Conservation (phyloP, 139 green algal species). For the Micractinium sp. region DNA sequence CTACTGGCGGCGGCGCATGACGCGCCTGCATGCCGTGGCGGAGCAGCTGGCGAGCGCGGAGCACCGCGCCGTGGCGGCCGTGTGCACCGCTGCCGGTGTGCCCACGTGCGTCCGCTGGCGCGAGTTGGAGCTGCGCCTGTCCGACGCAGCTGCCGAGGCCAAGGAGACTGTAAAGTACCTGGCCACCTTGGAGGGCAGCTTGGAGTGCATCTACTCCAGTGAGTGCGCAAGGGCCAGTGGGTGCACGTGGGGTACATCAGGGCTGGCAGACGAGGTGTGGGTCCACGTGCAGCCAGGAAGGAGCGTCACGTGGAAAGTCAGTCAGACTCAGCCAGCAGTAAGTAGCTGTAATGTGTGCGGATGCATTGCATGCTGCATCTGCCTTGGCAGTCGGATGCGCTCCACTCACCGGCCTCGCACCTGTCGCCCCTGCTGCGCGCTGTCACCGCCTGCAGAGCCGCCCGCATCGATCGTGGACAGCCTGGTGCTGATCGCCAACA, state of each 20-base stretch:
- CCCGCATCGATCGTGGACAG: constrained; percentile 76
- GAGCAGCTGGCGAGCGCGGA: constrained; percentile 87
- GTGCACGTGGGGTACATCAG: no score
- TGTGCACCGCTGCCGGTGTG: constrained; percentile 65
- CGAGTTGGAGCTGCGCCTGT: constrained; percentile 79
- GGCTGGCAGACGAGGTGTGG: neutral
- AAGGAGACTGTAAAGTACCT: constrained; percentile 96
- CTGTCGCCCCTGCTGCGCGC: neutral
- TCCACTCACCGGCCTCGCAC: neutral
- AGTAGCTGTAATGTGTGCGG: neutral
- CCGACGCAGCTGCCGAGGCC: constrained; percentile 89
- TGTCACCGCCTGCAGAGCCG: constrained; percentile 8
- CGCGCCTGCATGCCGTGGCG: constrained; percentile 82
- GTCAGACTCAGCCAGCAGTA: neutral
- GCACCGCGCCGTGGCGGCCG: constrained; percentile 79
- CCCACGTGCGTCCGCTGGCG: constrained; percentile 78
- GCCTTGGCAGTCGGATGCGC: neutral
- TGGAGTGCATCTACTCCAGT: constrained; percentile 84
- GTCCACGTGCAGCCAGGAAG: neutral
- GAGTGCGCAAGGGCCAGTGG: neutral
- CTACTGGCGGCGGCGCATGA: constrained; percentile 85
- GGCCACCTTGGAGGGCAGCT: constrained; percentile 81
- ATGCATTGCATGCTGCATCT: neutral
- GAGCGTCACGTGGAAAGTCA: no score
- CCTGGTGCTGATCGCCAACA: constrained; percentile 80